phyloP scores from a whole-genome alignment of 495 filamentous ascomycete species.

The Tuber brumale region DNA sequence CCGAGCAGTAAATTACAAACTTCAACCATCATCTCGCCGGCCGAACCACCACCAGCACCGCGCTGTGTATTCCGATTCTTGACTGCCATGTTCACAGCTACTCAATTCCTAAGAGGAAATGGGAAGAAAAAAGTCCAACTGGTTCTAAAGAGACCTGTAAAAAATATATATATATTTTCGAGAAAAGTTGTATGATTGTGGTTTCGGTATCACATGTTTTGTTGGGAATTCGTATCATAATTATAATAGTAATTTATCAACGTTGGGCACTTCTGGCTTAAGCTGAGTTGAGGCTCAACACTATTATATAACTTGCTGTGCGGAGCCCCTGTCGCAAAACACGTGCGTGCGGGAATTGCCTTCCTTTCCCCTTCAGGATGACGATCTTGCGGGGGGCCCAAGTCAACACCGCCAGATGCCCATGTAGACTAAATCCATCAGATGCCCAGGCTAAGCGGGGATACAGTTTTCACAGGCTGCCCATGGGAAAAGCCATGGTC shows the following conservation, averaged over 20 bases:
- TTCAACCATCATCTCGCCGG: conserved; percentile 13
- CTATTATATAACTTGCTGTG: not conserved
- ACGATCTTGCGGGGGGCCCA: too few species aligned
- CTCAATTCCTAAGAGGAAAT: not conserved
- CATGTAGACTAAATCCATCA: too few species aligned
- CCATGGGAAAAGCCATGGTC: too few species aligned
- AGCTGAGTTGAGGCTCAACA: not conserved
- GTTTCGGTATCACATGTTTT: conserved; percentile 1
- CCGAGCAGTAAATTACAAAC: conserved; percentile 12
- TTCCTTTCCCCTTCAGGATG: not conserved
- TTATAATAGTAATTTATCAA: too few species aligned
- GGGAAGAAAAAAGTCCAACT: not conserved
- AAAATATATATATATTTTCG: not conserved
- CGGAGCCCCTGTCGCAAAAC: not conserved
- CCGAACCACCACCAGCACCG: not conserved
- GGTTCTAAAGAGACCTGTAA: not conserved
- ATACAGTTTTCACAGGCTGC: too few species aligned
- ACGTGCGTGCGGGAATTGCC: not conserved
- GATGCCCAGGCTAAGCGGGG: too few species aligned
- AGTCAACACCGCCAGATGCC: too few species aligned
- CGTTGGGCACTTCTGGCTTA: not conserved
- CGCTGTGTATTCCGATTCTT: not conserved
- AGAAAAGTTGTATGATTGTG: not conserved
- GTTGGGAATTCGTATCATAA: not conserved
- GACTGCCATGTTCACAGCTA: not conserved